A percentile compares a stretch with the other conserved stretches of the same genome.
Conservation (phyloP, 257 asterid genomes). For the Anisodus tanguticus region DNA sequence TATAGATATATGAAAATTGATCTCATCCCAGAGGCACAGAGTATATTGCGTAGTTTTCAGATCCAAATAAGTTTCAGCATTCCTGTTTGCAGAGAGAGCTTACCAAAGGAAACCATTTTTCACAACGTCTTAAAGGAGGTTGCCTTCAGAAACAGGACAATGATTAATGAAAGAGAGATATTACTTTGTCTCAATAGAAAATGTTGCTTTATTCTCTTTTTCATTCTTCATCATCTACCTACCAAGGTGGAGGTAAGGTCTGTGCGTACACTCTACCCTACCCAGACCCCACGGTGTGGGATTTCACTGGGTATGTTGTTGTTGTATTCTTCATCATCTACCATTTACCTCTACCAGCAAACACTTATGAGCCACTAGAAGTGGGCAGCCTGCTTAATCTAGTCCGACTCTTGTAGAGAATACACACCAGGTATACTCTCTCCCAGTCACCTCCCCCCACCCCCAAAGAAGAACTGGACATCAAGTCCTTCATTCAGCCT, state of each 20-base stretch:
- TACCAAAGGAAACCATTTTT: neutral
- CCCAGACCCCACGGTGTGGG: no score
- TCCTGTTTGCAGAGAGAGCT: neutral
- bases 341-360: conserved; percentile 15
- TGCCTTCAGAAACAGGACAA: neutral
- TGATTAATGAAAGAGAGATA: neutral
- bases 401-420: neutral
- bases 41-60: neutral
- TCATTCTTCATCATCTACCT: neutral
- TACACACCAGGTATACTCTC: conserved; percentile 4
- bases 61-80: conserved; percentile 17
- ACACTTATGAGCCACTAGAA: conserved; percentile 4
- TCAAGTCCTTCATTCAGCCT: conserved; percentile 19
- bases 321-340: neutral
- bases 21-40: neutral
- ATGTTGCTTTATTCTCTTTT: neutral
- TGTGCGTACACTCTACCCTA: no score
- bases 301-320: no score
- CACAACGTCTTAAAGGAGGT: neutral
- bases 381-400: conserved; percentile 5
- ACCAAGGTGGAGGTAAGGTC: no score
- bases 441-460: neutral
- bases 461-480: neutral
- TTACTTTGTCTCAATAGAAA: neutral
- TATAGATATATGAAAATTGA: neutral